Evolutionary conservation across 208 protist genomes (phyloP), one percentile per base, ranked within the genome.

Genomic region (Trypanosoma platydactyli): DNA sequence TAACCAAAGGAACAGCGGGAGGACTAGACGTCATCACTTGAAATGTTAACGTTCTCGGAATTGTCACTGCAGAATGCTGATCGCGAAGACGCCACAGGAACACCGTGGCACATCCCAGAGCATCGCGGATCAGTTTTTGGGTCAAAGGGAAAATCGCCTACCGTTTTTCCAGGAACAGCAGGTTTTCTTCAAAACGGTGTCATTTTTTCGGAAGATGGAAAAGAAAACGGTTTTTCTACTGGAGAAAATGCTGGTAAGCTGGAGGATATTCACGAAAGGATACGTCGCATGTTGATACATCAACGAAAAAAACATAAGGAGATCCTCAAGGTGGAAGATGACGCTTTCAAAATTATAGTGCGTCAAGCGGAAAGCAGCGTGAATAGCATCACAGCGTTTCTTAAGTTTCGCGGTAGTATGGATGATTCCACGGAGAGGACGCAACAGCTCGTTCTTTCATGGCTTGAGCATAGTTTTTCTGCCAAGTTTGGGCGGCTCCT

Each of bases 291-390:
- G 3, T 11, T 63, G 1, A 55, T 27, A 22, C 25, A 57, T 25
- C 61, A 68, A 55, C 69, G 69, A 20, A 57, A 38, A 24, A 59
- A 63, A 12, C 41, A 57, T 27, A 64, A 49, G 55, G 69, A 75
- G 35, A n/a, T 75, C 24, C 0, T 68, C 0, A 64, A 46, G 35
- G 33, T 54, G 1, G 69, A 75, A 45, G 61, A 64, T 29, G 69
- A 75, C 4, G 69, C 51, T 6, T 75, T 69, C 35, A 66, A 50
- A 13, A 41, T 0, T 44, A 27, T 75, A 29, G 1, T 63, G 27
- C 62, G 44, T n/a, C 51, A 57, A 15, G 40, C 52, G 16, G 69
- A 68, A 24, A 44, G 20, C 15, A 64, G 61, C 16, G 45, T 68
- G 25, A 20, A n/a, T 44, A 68, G 61, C 45, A 68, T 75, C 27